Conservation (phyloP, 2,329 filamentous ascomycete genomes). For the Colletotrichum tropicale region DNA sequence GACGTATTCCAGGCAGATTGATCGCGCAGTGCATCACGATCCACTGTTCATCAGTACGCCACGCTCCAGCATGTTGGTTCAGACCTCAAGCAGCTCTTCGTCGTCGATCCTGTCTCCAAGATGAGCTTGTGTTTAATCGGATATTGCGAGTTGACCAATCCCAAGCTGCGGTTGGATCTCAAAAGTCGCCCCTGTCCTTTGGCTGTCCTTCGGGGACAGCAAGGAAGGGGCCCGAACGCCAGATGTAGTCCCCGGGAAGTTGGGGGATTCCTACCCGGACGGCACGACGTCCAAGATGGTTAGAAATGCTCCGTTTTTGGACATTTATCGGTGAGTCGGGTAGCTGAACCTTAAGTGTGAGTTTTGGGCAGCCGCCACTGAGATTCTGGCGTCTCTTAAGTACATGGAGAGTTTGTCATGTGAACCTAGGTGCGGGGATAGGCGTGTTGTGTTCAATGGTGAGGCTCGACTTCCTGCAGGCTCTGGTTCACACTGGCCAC, state of each 20-base stretch:
- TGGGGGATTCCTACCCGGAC: neutral
- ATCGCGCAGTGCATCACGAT: neutral
- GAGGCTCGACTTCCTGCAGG: neutral
- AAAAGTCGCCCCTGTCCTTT: neutral
- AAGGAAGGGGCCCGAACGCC: neutral
- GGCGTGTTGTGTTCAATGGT: neutral
- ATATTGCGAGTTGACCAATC: neutral
- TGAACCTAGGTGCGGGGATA: neutral
- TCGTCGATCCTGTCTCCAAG: neutral
- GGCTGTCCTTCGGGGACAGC: neutral
- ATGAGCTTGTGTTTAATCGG: neutral
- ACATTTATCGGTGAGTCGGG: neutral
- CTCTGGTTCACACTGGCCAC: neutral
- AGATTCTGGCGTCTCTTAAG: neutral
- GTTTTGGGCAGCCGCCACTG: neutral
- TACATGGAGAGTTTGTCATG: conserved; percentile 13
- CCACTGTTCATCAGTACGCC: neutral
- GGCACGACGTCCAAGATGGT: neutral
- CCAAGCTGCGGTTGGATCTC: neutral
- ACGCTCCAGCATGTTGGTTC: neutral
- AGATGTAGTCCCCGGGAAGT: neutral
- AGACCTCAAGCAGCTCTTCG: neutral
- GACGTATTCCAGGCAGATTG: neutral
- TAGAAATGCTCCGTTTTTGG: neutral
- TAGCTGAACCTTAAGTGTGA: neutral